A percentile compares a stretch with the other conserved stretches of the same genome.
Evolutionary conservation across 2,329 filamentous ascomycete species (phyloP).

Genomic region (Venturia asperata): DNA sequence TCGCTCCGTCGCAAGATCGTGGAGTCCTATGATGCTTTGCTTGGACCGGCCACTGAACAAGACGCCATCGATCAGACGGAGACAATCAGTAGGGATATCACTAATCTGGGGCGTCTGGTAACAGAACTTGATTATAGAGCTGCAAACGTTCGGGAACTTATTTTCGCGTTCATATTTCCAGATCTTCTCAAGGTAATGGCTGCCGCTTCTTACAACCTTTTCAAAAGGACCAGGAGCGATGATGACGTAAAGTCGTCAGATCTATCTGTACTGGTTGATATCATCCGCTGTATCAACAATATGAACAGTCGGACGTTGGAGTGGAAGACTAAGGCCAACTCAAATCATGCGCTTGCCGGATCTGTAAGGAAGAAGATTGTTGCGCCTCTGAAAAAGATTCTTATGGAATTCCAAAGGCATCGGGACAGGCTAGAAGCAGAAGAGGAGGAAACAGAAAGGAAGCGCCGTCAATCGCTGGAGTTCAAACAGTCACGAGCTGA

Average conservation of each 20-base stretch:
- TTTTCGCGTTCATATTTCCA: not conserved
- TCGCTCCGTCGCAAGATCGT: not conserved
- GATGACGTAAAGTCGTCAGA: not conserved
- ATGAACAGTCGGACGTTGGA: not conserved
- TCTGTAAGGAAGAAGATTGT: constrained; percentile 14
- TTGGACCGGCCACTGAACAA: not conserved
- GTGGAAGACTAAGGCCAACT: not conserved
- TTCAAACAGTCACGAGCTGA: not conserved
- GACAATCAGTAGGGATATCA: not conserved
- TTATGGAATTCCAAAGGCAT: not conserved
- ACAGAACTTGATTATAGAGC: not conserved
- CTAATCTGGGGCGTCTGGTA: not conserved
- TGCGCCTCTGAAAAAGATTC: constrained; percentile 11
- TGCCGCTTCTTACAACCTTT: not conserved
- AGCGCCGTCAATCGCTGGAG: not conserved
- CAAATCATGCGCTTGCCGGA: not conserved
- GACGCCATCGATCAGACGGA: not conserved
- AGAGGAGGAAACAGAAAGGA: not conserved
- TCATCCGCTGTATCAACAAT: not conserved
- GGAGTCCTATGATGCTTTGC: not conserved
- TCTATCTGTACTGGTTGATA: not conserved
- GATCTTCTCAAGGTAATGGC: constrained; percentile 7
- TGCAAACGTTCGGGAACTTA: not conserved
- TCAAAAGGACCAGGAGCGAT: not conserved
- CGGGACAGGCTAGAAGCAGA: not conserved